Evolutionary conservation across 73 alveolate species (phyloP).

Genomic region (Paramecium sonneborni): DNA sequence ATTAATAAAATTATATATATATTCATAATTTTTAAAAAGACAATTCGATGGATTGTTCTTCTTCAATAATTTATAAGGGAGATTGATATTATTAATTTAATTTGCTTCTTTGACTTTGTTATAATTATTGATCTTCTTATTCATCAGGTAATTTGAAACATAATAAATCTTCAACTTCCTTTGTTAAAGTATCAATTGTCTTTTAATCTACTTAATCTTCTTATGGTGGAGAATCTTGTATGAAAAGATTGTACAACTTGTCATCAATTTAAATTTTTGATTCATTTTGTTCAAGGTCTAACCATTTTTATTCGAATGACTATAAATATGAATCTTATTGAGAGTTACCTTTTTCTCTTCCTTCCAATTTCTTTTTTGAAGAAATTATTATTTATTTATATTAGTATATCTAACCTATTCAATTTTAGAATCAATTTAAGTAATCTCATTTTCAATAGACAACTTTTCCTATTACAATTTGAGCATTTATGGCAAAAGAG

Average conservation of each 20-base stretch:
- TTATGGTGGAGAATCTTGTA: neutral
- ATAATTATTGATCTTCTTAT: neutral
- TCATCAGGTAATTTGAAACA: neutral
- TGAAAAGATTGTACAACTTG: neutral
- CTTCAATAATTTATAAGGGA: conserved; percentile 9
- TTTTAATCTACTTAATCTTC: neutral
- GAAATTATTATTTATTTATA: neutral
- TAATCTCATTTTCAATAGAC: conserved; percentile 24
- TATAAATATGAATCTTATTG: neutral
- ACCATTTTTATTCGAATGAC: conserved; percentile 42
- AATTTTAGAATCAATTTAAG: neutral
- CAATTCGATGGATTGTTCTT: neutral
- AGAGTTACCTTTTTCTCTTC: conserved; percentile 51
- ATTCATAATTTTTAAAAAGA: conserved; percentile 29
- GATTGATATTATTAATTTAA: neutral
- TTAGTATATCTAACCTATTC: neutral
- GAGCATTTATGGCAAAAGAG: neutral
- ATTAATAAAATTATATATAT: neutral
- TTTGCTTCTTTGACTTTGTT: conserved; percentile 3
- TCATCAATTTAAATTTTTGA: neutral
- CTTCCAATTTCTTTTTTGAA: conserved; percentile 2
- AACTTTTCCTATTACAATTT: conserved; percentile 8
- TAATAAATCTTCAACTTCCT: neutral
- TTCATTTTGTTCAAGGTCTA: neutral
- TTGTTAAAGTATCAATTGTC: neutral